phyloP scores from a whole-genome alignment of 768 basidiomycete genomes.

The Suillus discolor region DNA sequence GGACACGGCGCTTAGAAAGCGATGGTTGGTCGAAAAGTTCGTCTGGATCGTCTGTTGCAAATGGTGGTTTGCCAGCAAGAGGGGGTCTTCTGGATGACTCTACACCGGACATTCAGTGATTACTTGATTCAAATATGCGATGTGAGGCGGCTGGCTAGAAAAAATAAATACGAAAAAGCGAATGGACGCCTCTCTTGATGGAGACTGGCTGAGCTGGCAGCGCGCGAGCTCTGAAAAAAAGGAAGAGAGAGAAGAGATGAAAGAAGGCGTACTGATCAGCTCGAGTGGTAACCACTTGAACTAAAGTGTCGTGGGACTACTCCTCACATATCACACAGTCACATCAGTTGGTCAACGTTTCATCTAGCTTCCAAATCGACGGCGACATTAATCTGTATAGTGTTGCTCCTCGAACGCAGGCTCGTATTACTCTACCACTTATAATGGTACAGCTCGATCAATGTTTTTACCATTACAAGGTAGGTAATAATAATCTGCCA shows the following conservation, averaged over 20 bases:
- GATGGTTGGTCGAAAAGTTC: slow-evolving; percentile 53
- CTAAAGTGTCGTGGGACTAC: slow-evolving; percentile 3
- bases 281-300: neutral
- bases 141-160: neutral
- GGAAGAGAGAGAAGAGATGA: neutral
- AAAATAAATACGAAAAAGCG: slow-evolving; percentile 8
- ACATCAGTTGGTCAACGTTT: neutral
- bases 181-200: slow-evolving; percentile 8
- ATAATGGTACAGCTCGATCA: neutral
- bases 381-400: neutral
- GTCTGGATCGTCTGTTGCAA: slow-evolving; percentile 70
- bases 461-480: neutral
- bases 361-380: neutral
- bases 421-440: neutral
- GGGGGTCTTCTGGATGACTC: slow-evolving; percentile 2
- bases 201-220: slow-evolving; percentile 7
- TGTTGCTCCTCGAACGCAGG: neutral
- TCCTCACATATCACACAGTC: neutral
- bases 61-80: slow-evolving; percentile 24
- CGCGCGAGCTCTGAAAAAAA: neutral
- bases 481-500: neutral
- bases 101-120: neutral
- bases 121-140: slow-evolving; percentile 4
- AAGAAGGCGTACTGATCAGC: neutral
- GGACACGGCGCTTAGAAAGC: slow-evolving; percentile 38